Base-by-base conservation (phyloP, 2,329 filamentous ascomycete genomes). In the Canariomyces notabilis region DNA sequence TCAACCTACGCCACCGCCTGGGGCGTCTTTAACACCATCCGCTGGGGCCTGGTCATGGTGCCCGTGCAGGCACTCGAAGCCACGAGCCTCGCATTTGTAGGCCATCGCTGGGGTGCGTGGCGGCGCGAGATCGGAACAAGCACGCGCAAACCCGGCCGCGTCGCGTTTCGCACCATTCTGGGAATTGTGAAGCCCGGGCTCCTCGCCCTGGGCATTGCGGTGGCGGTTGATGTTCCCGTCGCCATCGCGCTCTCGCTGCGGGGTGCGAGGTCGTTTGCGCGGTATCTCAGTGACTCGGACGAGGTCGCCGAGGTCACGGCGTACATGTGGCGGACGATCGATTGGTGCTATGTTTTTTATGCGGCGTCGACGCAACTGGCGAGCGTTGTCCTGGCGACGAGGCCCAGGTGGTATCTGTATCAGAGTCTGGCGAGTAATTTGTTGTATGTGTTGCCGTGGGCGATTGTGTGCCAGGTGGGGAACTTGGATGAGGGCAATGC, bases 31-130 rank as follows among this genome's bases (percentile, higher is more conserved):
- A 84, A 77, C 45, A 87, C 82, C 0, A 87, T 88, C 34, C 74
- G 83, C 12, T 87, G 83, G 83, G 84, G 83, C 0, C 67, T 88
- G 1, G 68, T 88, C 22, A 89, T 88, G 83, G 82, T 87, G 0
- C 83, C 83, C 0, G 80, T 88, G 0, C 75, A 80, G 50, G 74
- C 82, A 0, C 67, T 87, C 0, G 82, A 89, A 61, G 77, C 78
- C 2, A 83, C 83, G 0, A 72, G 80, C 0, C 65, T 84, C 0
- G 71, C 80, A 0, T 87, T 87, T 56, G 70, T 85, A 14, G 82
- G 83, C 0, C 83, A 88, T 53, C 64, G 64, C 1, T 88, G 83
- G 83, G 82, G 82, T 1, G 51, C 61, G 0, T 74, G 68, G 68
- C 61, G 69, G n/a, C 49, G 58, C 6, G 36, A 21, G 0, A 53